Base-by-base conservation (phyloP, 2,329 filamentous ascomycete genomes). In the Botryotinia convoluta region DNA sequence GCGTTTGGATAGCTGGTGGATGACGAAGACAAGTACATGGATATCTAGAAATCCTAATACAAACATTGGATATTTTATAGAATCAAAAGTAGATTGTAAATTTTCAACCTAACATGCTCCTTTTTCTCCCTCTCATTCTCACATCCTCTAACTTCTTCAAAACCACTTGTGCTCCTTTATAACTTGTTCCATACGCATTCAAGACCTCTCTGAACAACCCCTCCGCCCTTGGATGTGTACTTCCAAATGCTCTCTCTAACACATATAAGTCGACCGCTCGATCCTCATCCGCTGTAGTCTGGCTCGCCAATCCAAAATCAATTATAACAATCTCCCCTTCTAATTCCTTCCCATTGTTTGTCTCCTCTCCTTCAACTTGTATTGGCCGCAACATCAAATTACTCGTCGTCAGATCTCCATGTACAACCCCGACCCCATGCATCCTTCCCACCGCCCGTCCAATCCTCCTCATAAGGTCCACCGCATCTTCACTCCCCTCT, bases 231-330 rank as follows among this genome's bases (percentile, higher is more conserved):
- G 96, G 95, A 85, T 99, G 96, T 51, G 96, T 98, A 80, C 94
- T 97, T 35, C 91, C 93, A 85, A 98, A 98, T 1, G 96, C 96
- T 71, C 96, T 87, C 83, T 99, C 96, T 64, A 99, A 85, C 18
- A 99, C 96, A 82, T 99, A 99, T 72, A 99, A 83, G 84, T 99
- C 96, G 57, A 99, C 96, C 0, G 96, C 96, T 72, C 95, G 89
- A 81, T 99, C 96, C 83, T 99, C 96, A 72, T 98, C 95, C 76
- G 93, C 90, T 29, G 89, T 84, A 75, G 91, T 93, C 83, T 95
- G 92, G 77, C 89, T 91, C 22, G 95, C 94, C 32, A 99, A 88
- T 0, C 96, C 96, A 80, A 99, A 97, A 84, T 99, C 96, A 81
- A 98, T 98, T 54, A 98, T 85, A 35, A 97, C 90, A 73, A 99